These are phyloP conservation scores for Ganoderma sinense DNA, from an alignment of 1,284 basidiomycete genomes.

Conservation along the genomic window DNA sequence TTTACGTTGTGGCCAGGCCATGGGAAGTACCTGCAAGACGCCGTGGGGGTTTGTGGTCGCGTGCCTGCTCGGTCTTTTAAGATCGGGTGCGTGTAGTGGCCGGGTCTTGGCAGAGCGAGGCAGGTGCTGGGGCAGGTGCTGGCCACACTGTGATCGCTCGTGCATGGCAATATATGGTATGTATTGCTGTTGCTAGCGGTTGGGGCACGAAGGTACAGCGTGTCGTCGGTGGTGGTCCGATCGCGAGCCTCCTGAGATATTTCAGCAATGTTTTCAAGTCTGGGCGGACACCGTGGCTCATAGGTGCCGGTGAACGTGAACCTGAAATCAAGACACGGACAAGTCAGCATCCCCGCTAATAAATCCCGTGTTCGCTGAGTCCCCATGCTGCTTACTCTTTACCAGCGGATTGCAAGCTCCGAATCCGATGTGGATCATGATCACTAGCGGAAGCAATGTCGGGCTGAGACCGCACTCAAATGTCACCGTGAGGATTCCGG, in stretches of 20 bases:
- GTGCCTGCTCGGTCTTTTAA: slow-evolving; percentile 5
- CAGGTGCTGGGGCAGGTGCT: slow-evolving; percentile 1
- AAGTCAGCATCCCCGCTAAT: not conserved
- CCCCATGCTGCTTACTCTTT: not conserved
- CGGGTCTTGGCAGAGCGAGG: not conserved
- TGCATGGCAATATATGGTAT: not conserved
- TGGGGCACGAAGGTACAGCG: not conserved
- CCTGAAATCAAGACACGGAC: not conserved
- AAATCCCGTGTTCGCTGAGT: not conserved
- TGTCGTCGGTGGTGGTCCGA: not conserved
- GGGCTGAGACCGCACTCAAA: not conserved
- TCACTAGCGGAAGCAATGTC: not conserved
- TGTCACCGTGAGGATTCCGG: not conserved
- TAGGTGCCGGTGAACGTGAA: not conserved
- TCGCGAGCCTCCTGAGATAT: not conserved
- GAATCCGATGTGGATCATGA: not conserved
- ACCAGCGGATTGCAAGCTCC: slow-evolving; percentile 1
- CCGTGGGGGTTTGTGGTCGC: not conserved
- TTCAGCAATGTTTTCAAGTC: not conserved
- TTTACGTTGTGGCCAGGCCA: not conserved
- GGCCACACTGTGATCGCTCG: not conserved
- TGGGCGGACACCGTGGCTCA: not conserved
- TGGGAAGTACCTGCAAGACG: not conserved
- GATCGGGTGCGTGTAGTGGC: not conserved
- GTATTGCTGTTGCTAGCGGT: not conserved